Base-by-base conservation (phyloP, 495 filamentous ascomycete genomes). In the Daldinia bambusicola region DNA sequence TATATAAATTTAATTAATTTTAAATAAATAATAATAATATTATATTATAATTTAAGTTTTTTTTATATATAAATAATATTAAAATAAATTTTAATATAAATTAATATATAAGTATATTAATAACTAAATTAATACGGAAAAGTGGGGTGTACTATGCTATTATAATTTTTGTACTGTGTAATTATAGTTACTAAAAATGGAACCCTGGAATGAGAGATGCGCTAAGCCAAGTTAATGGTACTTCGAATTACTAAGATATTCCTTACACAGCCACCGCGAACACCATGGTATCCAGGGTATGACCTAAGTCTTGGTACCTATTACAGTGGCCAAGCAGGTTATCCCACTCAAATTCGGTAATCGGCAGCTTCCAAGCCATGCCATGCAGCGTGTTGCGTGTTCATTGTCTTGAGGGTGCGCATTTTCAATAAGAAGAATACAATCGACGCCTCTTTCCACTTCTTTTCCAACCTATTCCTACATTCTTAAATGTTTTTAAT, bases 371-470 rank as follows among this genome's bases (percentile, higher is more conserved):
- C 65, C 61, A 64, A 64, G 70, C 70, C 70, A 68, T 65, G 64
- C 53, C 65, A 69, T 72, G 70, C 70, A 72, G 60, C 56, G 50
- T 56, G 67, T 72, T 72, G 70, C 70, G 70, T 72, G 70, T 72
- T 66, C 61, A 61, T 34, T 72, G 61, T 52, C 55, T 52, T 57
- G 13, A 31, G 65, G 55, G 26, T 30, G 6, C 2, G n/a, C 20
- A 12, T 32, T 53, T 61, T 56, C 61, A 56, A 66, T 64, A 65
- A 64, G 59, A 65, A 61, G 43, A 37, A 62, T 64, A 48, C 45
- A 30, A 48, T 26, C 68, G 62, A 41, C 58, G 31, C 43, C 45
- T 65, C 34, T 63, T 65, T 65, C 38, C 34, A 20, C 52, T 41
- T 66, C 48, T 30, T 62, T 40, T 69, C 56, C 26, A 14, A 20